Base-by-base conservation (phyloP, 176 grass and related monocot genomes). In the Triticum timopheevii region DNA sequence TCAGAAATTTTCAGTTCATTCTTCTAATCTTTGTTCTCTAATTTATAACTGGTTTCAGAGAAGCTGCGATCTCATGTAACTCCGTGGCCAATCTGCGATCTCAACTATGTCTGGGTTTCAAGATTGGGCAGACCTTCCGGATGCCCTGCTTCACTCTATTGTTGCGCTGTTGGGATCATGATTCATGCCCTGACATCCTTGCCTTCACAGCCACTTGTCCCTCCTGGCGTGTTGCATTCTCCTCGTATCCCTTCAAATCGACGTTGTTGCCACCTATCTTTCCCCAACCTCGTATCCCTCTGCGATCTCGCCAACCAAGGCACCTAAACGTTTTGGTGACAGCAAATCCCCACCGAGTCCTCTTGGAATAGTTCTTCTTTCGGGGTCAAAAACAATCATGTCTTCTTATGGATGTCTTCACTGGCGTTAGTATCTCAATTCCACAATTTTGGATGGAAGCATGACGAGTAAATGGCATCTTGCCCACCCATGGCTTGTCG, bases 371-470 rank as follows among this genome's bases (percentile, higher is more conserved):
- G 61, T 30, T n/a, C 2, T n/a, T n/a, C 3, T 42, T 73, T 87
- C 45, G 6, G 42, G 11, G 89, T 58, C 45, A 49, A 49, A 45
- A 47, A 8, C 35, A 30, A 4, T 6, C 13, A 0, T 82, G 54
- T 59, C 23, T 94, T 42, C 2, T 89, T 3, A 58, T 72, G n/a
- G 63, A 94, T 85, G 44, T 67, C 74, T 77, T 89, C 74, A 91
- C 83, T 3, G 80, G 87, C 22, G 22, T 22, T 20, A 40, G 81
- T 81, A 33, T 94, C 58, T 75, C n/a, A 22, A 19, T 17, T 70
- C 67, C 33, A 70, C 33, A 11, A 38, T 17, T 10, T 22, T 8
- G 1, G 17, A 10, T 0, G 31, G 6, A 36, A 36, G 13, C 31
- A 34, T 34, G 33, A 36, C 33, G 1, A 35, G 8, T 1, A 35